Conservation (phyloP, 2,329 filamentous ascomycete genomes). For the Talaromyces sp. region DNA sequence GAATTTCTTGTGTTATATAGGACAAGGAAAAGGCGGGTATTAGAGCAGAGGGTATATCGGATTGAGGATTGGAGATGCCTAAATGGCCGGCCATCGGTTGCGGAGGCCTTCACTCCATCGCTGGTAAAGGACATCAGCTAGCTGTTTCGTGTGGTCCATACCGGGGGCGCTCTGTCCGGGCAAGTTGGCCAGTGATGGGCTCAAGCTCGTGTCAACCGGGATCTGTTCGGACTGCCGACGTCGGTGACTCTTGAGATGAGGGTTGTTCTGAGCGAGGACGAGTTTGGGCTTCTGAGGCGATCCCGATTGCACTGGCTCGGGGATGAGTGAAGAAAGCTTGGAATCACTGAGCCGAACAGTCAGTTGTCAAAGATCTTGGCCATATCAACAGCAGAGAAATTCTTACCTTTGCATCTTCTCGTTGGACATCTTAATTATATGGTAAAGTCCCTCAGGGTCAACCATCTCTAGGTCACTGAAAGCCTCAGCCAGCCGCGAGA, state of each 20-base stretch:
- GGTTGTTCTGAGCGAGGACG: constrained; percentile 74
- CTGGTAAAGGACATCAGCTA: constrained; percentile 85
- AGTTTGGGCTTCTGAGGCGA: constrained; percentile 59
- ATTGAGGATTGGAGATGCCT: not conserved
- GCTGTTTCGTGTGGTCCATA: constrained; percentile 87
- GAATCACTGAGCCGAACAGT: constrained; percentile 24
- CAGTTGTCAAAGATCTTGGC: not conserved
- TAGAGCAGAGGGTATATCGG: not conserved
- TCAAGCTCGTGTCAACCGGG: constrained; percentile 33
- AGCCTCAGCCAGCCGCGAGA: constrained; percentile 78
- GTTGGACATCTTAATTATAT: constrained; percentile 73
- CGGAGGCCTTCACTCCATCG: constrained; percentile 84
- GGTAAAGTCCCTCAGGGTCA: constrained; percentile 85
- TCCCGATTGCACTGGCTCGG: constrained; percentile 31
- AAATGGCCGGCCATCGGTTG: constrained; percentile 56
- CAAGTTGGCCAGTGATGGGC: constrained; percentile 39
- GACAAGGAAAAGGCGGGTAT: not conserved
- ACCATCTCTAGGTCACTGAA: constrained; percentile 79
- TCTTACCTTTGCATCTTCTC: constrained; percentile 58
- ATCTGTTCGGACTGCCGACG: constrained; percentile 53
- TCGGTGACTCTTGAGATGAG: constrained; percentile 75
- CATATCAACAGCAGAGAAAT: not conserved
- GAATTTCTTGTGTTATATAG: constrained; percentile 1
- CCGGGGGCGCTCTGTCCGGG: constrained; percentile 61
- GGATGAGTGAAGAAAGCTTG: constrained; percentile 36